Evolutionary conservation across 2,329 filamentous ascomycete genomes (phyloP).

Genomic region (Penicillium expansum): DNA sequence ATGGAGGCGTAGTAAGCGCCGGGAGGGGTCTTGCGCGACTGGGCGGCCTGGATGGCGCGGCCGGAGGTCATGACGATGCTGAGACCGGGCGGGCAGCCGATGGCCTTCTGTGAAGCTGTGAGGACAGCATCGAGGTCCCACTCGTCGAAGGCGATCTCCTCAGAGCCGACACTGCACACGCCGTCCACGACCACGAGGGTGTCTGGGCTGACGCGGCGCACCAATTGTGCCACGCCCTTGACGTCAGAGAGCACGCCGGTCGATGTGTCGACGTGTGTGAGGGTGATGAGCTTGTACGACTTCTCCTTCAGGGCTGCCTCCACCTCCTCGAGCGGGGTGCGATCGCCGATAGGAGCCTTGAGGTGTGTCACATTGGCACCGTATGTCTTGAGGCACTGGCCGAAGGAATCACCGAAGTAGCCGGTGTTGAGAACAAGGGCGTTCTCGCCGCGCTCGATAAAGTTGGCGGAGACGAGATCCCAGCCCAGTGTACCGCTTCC

Average conservation of each 20-base stretch:
- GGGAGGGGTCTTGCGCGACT: constrained; percentile 76
- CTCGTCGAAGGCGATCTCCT: constrained; percentile 93
- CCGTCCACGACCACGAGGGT: constrained; percentile 92
- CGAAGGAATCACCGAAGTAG: constrained; percentile 95
- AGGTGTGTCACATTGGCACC: constrained; percentile 87
- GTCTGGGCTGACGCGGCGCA: constrained; percentile 82
- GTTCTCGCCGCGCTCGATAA: constrained; percentile 84
- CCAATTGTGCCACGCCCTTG: constrained; percentile 75
- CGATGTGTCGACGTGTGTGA: constrained; percentile 96
- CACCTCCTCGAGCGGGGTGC: constrained; percentile 81
- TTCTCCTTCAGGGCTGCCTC: constrained; percentile 86
- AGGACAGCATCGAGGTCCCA: constrained; percentile 92
- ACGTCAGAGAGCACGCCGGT: constrained; percentile 94
- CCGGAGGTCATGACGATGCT: constrained; percentile 93
- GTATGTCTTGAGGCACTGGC: constrained; percentile 87
- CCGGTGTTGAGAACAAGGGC: constrained; percentile 92
- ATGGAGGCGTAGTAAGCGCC: constrained; percentile 92
- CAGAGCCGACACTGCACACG: constrained; percentile 93
- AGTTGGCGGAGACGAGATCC: constrained; percentile 93
- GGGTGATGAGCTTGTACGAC: constrained; percentile 89
- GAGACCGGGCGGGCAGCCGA: constrained; percentile 89
- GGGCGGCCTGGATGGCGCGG: constrained; percentile 76
- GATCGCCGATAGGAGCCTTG: constrained; percentile 81
- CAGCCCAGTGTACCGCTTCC: constrained; percentile 95
- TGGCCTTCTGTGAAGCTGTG: constrained; percentile 94